Base-by-base conservation (phyloP, 345 rosid genomes). In the Noccaea caerulescens region DNA sequence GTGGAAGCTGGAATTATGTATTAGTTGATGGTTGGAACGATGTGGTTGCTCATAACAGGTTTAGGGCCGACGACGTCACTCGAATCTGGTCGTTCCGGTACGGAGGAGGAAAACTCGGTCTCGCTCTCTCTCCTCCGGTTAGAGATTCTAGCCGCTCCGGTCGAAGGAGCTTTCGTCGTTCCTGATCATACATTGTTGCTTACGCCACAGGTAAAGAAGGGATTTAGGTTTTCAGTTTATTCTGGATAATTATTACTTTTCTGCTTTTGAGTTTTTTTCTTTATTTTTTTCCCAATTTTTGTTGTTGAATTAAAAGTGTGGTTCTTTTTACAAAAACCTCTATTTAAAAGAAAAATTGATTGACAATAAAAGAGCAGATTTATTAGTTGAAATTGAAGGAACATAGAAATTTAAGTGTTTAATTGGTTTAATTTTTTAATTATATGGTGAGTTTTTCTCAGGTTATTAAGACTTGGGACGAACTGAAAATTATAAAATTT, bases 61-160 rank as follows among this genome's bases (percentile, higher is more conserved):
- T 61, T 51, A 0, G 52, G 23, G 75, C 12, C 0, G 2, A 20
- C 1, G 37, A 71, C 0, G 14, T 32, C 5, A 61, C 7, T 71
- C 16, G 5, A 2, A 30, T 71, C 3, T 71, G 68, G 75, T 71
- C 62, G 18, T 71, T 71, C 3, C 68, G 75, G 42, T 51, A 11
- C 41, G 68, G 37, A 30, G 6, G 14, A 5, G 61, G 53, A 2
- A 61, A 61, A 12, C 68, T 71, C 5, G 49, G 68, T 61, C 41
- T 71, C 10, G 61, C 45, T 8, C 20, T 41, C 2, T 56, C 68
- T 61, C 13, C 52, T 52, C 43, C 10, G 14, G 47, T 7, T 4
- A 36, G 9, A 49, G 7, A 36, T 18, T 36, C 20, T 38, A 18
- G 13, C 27, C 2, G 27, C 27, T 25, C 1, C 18, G 33, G 63